Evolutionary conservation across 2,329 filamentous ascomycete species (phyloP), one percentile per base, ranked within the genome.

Genomic region (Aspergillus neotritici): DNA sequence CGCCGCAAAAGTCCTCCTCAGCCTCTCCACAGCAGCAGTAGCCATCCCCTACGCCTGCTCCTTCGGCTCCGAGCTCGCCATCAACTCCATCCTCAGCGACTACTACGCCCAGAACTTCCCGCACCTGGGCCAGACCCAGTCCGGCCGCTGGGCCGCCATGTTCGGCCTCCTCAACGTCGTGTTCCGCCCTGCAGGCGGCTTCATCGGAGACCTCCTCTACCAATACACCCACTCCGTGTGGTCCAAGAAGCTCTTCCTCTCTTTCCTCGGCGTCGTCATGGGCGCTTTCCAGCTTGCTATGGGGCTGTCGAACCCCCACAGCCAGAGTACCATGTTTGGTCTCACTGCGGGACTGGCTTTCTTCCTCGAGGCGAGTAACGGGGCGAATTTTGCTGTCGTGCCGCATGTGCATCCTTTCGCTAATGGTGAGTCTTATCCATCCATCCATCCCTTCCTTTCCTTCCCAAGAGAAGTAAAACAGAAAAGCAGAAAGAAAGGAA

Each of bases 301-400:
- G 50, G 82, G 83, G 3, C 56, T 79, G n/a, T 61, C 75, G 0
- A 70, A 93, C 62, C 76, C 86, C 0, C 76, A 81, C 17, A 60
- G 75, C 16, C 64, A 83, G 37, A 67, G 75, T 5, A 80, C 78
- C 3, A 83, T 94, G 75, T 82, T 93, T 43, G 87, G 86, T 1
- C 79, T 95, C 5, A 71, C 94, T 7, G 82, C 83, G 1, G 77
- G 87, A 8, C 77, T 89, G 69, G 87, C 86, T 1, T 76, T 94
- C 61, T 94, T 94, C 70, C 68, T 89, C 34, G 87, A 94, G 63
- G 87, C 85, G 2, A 83, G 82, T 33, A 95, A 95, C 61, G 90
- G 90, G 0, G 82, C 87, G 32, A 93, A 87, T 68, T 95, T 93
- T 65, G 80, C 87, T 0, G 76, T 95, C 5, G 84, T 95, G 16